Percentiles rank a stretch among this genome's conserved stretches.
Evolutionary conservation across 257 asterid genomes (phyloP).

Genomic region (Scutellaria minor): DNA sequence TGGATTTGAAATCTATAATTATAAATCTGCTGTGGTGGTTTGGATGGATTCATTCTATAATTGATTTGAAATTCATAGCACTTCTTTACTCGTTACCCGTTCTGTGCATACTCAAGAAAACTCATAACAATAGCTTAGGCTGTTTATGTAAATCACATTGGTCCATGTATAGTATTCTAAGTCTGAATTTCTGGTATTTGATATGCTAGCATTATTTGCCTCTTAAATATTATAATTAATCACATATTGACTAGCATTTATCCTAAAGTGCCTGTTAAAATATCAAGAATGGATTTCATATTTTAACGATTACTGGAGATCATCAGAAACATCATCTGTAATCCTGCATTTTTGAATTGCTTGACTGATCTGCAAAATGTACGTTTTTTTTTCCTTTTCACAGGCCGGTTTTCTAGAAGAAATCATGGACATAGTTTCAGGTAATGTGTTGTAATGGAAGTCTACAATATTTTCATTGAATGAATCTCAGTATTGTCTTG

Average conservation of each 20-base stretch:
- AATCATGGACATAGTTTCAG: slow-evolving; percentile 80
- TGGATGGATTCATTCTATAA: too few relatives aligned
- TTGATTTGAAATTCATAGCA: too few relatives aligned
- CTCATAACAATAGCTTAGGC: too few relatives aligned
- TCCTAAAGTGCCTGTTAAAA: not conserved
- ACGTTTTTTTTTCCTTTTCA: slow-evolving; percentile 12
- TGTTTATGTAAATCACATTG: not conserved
- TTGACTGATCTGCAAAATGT: too few relatives aligned
- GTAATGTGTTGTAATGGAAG: slow-evolving; percentile 42
- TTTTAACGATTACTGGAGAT: too few relatives aligned
- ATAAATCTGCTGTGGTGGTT: too few relatives aligned
- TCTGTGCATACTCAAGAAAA: too few relatives aligned
- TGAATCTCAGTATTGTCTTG: slow-evolving; percentile 1
- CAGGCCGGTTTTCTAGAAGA: slow-evolving; percentile 97
- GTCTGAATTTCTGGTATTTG: not conserved
- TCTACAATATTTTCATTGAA: not conserved
- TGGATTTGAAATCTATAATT: too few relatives aligned
- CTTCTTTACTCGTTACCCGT: too few relatives aligned
- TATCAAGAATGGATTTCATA: too few relatives aligned
- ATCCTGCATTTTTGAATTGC: not conserved
- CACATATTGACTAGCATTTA: not conserved
- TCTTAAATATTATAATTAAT: not conserved
- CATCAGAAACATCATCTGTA: not conserved
- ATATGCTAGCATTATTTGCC: not conserved
- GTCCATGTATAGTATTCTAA: not conserved